Conservation (phyloP, 441 rosid species). For the Adansonia gregorii region DNA sequence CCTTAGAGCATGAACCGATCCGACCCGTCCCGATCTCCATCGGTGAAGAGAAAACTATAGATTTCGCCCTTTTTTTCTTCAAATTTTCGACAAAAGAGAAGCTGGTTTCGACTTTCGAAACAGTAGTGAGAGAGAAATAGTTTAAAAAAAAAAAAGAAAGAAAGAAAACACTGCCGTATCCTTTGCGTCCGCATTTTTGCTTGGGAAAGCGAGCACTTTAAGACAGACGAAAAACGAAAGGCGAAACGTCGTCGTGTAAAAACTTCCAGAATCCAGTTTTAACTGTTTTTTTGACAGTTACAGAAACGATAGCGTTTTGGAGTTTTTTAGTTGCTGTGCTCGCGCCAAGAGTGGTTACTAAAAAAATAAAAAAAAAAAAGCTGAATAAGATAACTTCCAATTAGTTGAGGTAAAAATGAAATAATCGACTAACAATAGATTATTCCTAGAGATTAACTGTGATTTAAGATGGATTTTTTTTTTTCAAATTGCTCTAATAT, state of each 20-base stretch:
- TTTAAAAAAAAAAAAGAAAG: background rate
- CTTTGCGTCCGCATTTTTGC: background rate
- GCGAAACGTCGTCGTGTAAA: background rate
- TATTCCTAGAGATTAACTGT: too few relatives aligned
- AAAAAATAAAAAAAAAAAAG: background rate
- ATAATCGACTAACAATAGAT: background rate
- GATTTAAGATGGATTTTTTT: background rate
- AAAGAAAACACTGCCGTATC: background rate
- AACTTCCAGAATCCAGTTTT: background rate
- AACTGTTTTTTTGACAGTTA: conserved; percentile 11
- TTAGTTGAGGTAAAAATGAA: background rate
- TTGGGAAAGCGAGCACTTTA: too few relatives aligned
- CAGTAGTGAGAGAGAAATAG: background rate
- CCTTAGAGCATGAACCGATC: conserved; percentile 75
- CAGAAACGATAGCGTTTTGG: background rate
- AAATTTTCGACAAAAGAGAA: background rate
- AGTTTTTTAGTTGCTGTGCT: background rate
- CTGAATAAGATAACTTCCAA: too few relatives aligned
- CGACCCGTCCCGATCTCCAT: conserved; percentile 80
- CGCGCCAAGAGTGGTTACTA: background rate
- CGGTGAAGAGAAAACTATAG: background rate
- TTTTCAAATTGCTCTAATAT: background rate
- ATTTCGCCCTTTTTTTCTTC: background rate
- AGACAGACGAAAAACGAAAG: background rate
- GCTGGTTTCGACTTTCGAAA: background rate